phyloP scores from a whole-genome alignment of 257 asterid genomes.

The Schizonepeta tenuifolia region DNA sequence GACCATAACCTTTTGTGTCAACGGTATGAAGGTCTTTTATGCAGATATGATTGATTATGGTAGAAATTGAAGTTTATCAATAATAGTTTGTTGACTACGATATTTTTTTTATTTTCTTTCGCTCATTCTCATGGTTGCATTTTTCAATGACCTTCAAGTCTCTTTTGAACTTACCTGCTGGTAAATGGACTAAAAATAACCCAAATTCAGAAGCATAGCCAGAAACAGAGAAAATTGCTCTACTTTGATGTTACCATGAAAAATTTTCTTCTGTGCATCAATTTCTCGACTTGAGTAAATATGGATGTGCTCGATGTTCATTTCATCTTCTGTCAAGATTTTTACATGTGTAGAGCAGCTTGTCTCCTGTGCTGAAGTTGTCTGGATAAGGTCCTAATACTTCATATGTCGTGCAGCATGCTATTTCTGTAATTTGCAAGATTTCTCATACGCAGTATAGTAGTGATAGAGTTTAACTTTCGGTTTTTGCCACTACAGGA shows the following conservation, averaged over 20 bases:
- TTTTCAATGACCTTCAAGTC: background rate
- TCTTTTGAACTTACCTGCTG: background rate
- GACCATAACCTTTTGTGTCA: background rate
- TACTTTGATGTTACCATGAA: background rate
- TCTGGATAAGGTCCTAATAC: background rate
- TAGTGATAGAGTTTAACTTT: background rate
- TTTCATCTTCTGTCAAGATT: background rate
- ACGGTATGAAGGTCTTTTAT: background rate
- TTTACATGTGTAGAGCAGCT: background rate
- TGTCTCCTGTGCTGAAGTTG: background rate
- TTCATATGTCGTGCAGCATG: background rate
- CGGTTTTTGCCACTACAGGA: conserved; percentile 50
- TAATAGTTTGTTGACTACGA: background rate
- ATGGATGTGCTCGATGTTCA: background rate
- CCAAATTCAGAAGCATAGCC: background rate
- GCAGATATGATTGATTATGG: background rate
- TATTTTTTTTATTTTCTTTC: background rate
- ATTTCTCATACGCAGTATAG: background rate
- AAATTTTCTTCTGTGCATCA: background rate
- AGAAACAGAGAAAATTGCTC: background rate
- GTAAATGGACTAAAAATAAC: background rate
- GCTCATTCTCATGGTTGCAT: background rate
- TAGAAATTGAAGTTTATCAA: background rate
- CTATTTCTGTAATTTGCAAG: background rate
- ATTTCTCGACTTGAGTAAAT: conserved; percentile 5